Evolutionary conservation across 2,329 filamentous ascomycete species (phyloP).

Genomic region (Rugonectria rugulosa): DNA sequence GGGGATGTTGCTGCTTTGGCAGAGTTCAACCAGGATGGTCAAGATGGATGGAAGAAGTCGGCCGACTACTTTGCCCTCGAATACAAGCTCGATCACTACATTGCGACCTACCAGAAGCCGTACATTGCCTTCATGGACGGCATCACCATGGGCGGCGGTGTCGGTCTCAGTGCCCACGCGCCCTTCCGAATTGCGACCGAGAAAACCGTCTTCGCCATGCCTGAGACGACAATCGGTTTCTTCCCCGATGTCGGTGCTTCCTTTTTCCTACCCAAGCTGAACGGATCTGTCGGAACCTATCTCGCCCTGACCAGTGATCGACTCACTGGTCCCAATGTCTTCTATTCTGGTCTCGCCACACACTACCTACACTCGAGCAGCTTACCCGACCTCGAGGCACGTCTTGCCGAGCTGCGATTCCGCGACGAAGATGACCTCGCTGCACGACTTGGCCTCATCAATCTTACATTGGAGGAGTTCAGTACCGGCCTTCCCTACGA

Average conservation of each 20-base stretch:
- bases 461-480: slow-evolving; percentile 91
- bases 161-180: slow-evolving; percentile 92
- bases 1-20: slow-evolving; percentile 89
- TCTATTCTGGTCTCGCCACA: slow-evolving; percentile 91
- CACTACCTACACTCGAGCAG: slow-evolving; percentile 95
- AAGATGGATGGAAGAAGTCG: slow-evolving; percentile 76
- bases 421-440: slow-evolving; percentile 73
- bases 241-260: slow-evolving; percentile 98
- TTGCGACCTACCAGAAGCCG: slow-evolving; percentile 92
- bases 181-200: slow-evolving; percentile 97
- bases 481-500: slow-evolving; percentile 82
- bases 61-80: slow-evolving; percentile 90
- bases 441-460: slow-evolving; percentile 75
- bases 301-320: slow-evolving; percentile 89
- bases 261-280: slow-evolving; percentile 92
- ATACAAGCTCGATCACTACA: slow-evolving; percentile 95
- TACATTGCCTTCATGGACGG: slow-evolving; percentile 97
- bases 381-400: slow-evolving; percentile 80
- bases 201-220: slow-evolving; percentile 96
- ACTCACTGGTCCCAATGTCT: slow-evolving; percentile 82
- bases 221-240: slow-evolving; percentile 97
- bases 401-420: slow-evolving; percentile 90
- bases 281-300: slow-evolving; percentile 88
- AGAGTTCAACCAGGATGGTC: slow-evolving; percentile 71
- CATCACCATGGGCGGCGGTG: slow-evolving; percentile 97